A percentile compares a stretch with the other conserved stretches of the same genome.
Evolutionary conservation across 2,329 filamentous ascomycete genomes (phyloP).

Genomic region (Penicillium decumbens): DNA sequence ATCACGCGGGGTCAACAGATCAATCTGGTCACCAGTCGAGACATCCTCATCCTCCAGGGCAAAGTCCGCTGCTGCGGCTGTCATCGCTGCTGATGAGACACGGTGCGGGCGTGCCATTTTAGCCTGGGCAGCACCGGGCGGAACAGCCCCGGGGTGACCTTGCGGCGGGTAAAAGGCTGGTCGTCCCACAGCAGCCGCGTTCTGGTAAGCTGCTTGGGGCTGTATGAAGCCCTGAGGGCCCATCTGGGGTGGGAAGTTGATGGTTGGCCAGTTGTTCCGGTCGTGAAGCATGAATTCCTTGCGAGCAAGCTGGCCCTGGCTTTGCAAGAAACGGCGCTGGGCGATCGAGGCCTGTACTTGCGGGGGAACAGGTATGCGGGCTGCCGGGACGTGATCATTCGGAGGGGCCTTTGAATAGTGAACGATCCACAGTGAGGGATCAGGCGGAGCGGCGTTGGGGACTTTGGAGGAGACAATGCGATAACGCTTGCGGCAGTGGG

Average conservation of each 20-base stretch:
- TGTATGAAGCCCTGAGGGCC: conserved; percentile 51
- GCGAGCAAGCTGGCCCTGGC: conserved; percentile 73
- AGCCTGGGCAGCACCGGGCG: conserved; percentile 21
- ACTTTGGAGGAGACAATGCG: conserved; percentile 69
- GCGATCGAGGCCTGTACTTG: conserved; percentile 41
- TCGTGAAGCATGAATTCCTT: conserved; percentile 96
- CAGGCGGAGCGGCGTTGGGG: conserved; percentile 66
- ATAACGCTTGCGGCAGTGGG: conserved; percentile 78
- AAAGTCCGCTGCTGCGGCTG: conserved; percentile 42
- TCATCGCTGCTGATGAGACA: conserved; percentile 38
- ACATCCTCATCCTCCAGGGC: conserved; percentile 81
- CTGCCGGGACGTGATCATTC: conserved; percentile 66
- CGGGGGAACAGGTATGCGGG: conserved; percentile 48
- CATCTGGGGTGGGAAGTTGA: conserved; percentile 60
- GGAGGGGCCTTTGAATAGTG: conserved; percentile 79
- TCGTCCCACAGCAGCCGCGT: conserved; percentile 32
- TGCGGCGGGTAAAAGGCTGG: conserved; percentile 36
- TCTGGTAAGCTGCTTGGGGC: conserved; percentile 43
- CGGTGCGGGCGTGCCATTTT: conserved; percentile 43
- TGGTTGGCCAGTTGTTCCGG: conserved; percentile 80
- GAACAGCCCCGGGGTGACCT: conserved; percentile 25
- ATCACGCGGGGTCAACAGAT: conserved; percentile 82
- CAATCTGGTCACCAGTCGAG: conserved; percentile 80
- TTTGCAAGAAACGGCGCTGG: conserved; percentile 57
- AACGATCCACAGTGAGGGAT: conserved; percentile 82